Conservation (phyloP, 2,329 filamentous ascomycete species). For the Fonsecaea erecta region DNA sequence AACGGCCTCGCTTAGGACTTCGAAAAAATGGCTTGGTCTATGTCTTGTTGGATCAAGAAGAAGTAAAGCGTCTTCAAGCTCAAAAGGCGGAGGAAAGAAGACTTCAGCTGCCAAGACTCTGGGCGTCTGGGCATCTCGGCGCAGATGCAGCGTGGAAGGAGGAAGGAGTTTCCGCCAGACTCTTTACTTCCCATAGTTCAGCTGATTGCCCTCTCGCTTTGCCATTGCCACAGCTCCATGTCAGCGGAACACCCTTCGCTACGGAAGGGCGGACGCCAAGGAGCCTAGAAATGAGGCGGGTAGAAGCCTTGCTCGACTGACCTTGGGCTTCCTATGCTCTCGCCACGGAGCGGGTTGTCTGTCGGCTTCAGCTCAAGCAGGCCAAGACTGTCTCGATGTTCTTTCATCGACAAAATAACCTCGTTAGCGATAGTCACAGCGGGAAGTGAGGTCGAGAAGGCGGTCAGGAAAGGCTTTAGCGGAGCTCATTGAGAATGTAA, state of each 20-base stretch:
- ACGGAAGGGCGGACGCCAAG: background rate
- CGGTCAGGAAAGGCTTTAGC: background rate
- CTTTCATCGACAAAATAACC: background rate
- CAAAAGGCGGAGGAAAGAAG: conserved; percentile 7
- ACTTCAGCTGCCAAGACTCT: conserved; percentile 14
- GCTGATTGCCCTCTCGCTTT: background rate
- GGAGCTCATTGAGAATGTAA: background rate
- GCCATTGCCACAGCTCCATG: background rate
- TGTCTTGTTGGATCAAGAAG: background rate
- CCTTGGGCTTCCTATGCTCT: background rate
- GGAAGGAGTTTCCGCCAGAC: background rate
- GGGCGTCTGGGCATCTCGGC: conserved; percentile 1
- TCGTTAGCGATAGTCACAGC: background rate
- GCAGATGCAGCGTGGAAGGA: background rate
- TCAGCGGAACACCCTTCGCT: background rate
- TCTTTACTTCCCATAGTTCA: background rate
- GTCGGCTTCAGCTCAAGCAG: background rate
- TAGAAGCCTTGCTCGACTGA: background rate
- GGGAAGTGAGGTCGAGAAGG: background rate
- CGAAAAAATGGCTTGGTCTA: background rate
- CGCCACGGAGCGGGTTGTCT: background rate
- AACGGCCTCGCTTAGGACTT: background rate
- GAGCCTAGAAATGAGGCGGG: background rate
- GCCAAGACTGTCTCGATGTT: background rate
- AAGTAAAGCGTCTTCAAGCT: conserved; percentile 11